These are phyloP conservation scores for Grosmannia clavigera DNA, from an alignment of 2,329 filamentous ascomycete genomes.

Conservation along the genomic window DNA sequence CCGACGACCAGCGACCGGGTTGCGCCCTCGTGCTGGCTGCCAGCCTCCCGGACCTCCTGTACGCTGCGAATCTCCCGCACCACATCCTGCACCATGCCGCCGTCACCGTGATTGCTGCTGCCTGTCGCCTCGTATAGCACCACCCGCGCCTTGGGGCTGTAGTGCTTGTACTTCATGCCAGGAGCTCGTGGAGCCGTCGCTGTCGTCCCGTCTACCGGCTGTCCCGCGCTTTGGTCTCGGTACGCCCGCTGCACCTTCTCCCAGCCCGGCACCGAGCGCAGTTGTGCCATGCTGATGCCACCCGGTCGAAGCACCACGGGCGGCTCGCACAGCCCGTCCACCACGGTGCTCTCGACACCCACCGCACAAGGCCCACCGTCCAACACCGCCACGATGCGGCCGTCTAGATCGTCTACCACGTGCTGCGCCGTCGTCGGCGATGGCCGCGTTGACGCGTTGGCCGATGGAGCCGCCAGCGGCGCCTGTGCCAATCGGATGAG, in stretches of 20 bases:
- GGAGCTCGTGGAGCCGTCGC: conserved; percentile 61
- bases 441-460: conserved; percentile 87
- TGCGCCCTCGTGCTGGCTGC: background rate
- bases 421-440: conserved; percentile 86
- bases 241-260: conserved; percentile 66
- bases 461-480: conserved; percentile 82
- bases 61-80: conserved; percentile 6
- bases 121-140: conserved; percentile 56
- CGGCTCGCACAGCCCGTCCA: conserved; percentile 74
- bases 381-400: conserved; percentile 73
- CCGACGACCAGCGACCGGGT: conserved; percentile 23
- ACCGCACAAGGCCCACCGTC: conserved; percentile 81
- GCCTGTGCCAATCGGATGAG: conserved; percentile 69
- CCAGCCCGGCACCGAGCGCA: conserved; percentile 68
- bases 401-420: conserved; percentile 72
- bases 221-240: conserved; percentile 38
- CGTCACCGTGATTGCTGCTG: conserved; percentile 19
- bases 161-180: conserved; percentile 99
- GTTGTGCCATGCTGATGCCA: conserved; percentile 70
- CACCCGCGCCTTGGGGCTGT: conserved; percentile 80
- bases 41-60: background rate
- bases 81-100: conserved; percentile 21
- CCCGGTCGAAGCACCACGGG: conserved; percentile 78
- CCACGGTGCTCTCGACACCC: conserved; percentile 92
- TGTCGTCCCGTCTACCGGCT: background rate